These are phyloP conservation scores for Eucalyptus microcorys DNA, from an alignment of 345 rosid genomes.

Conservation along the genomic window DNA sequence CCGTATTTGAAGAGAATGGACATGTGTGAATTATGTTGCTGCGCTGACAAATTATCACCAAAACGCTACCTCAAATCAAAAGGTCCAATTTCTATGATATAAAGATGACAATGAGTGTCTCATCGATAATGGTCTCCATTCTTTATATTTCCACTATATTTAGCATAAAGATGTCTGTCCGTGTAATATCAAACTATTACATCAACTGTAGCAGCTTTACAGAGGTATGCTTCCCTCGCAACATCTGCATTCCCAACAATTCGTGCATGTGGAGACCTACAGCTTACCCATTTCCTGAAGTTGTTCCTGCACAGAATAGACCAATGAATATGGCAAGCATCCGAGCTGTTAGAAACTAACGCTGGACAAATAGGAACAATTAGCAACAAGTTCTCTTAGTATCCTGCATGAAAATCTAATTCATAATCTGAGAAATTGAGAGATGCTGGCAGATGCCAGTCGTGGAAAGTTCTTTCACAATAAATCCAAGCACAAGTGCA, in stretches of 20 bases:
- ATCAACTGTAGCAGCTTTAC: neutral
- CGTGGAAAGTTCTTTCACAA: neutral
- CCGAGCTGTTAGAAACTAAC: neutral
- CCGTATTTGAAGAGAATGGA: too few relatives aligned
- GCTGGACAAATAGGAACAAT: neutral
- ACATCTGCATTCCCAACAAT: neutral
- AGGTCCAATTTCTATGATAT: neutral
- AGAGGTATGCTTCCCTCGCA: neutral
- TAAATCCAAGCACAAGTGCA: neutral
- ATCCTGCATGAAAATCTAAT: neutral
- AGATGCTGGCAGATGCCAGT: neutral
- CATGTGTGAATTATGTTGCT: neutral
- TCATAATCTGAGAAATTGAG: neutral
- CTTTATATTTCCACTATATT: neutral
- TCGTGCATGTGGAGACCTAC: neutral
- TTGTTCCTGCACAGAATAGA: conserved; percentile 55
- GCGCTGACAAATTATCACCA: neutral
- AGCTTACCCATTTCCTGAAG: conserved; percentile 43
- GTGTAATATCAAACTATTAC: neutral
- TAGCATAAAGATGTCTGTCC: neutral
- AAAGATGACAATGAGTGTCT: neutral
- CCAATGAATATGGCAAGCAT: neutral
- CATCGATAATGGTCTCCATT: neutral
- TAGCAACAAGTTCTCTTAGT: neutral
- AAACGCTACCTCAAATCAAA: too few relatives aligned